A percentile compares a stretch with the other conserved stretches of the same genome.
These are phyloP conservation scores for Ajuga chamaepitys DNA, from an alignment of 257 asterid genomes.

Conservation along the genomic window DNA sequence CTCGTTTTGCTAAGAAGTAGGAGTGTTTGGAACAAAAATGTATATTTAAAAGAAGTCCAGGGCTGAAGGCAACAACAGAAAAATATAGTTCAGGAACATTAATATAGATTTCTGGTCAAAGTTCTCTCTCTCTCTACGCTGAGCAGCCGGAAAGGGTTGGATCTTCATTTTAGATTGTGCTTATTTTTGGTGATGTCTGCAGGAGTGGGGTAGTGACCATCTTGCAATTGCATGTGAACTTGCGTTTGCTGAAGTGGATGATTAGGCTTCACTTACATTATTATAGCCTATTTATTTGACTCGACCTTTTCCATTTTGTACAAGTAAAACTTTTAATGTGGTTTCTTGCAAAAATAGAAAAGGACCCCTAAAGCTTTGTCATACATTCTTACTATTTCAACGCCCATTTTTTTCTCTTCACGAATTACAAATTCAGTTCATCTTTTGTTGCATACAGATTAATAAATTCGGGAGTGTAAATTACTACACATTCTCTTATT, in stretches of 20 bases:
- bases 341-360: too few relatives aligned
- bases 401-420: too few relatives aligned
- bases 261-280: conserved; percentile 3
- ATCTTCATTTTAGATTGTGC: not conserved
- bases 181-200: conserved; percentile 24
- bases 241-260: conserved; percentile 41
- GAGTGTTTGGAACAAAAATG: too few relatives aligned
- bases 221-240: conserved; percentile 87
- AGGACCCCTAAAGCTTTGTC: too few relatives aligned
- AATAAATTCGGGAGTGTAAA: not conserved
- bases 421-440: too few relatives aligned
- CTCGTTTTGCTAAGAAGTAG: too few relatives aligned
- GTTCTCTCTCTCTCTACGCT: not conserved
- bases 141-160: not conserved
- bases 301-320: not conserved
- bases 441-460: not conserved
- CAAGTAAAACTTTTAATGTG: not conserved
- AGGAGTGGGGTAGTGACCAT: conserved; percentile 95
- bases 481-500: too few relatives aligned
- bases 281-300: not conserved
- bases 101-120: too few relatives aligned
- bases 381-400: too few relatives aligned
- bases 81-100: too few relatives aligned
- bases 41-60: too few relatives aligned
- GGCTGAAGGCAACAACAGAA: too few relatives aligned